Evolutionary conservation across 257 asterid species (phyloP).

Genomic region (Datura wrightii): DNA sequence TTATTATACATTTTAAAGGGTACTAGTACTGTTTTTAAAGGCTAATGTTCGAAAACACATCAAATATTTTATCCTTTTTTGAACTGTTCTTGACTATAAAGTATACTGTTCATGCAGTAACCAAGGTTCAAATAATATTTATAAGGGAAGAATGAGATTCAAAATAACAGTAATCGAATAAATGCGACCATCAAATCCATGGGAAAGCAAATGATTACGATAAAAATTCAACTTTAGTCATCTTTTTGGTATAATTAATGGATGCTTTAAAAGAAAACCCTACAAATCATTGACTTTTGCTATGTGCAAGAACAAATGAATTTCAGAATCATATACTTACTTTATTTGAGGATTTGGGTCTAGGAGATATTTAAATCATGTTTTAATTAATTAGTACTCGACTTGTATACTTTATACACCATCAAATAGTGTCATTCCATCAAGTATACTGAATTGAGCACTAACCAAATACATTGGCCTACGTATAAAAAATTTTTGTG

Average conservation of each 20-base stretch:
- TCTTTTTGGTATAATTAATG: constrained; percentile 18
- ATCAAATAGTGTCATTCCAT: too few relatives aligned
- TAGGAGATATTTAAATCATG: neutral
- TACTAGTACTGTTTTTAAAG: neutral
- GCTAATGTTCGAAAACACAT: neutral
- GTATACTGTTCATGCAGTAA: neutral
- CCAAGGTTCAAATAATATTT: neutral
- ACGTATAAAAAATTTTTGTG: neutral
- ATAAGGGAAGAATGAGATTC: neutral
- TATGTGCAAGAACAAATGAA: neutral
- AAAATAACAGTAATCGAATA: constrained; percentile 26
- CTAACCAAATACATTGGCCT: neutral
- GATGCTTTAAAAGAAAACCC: neutral
- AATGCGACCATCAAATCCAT: constrained; percentile 21
- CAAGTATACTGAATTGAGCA: too few relatives aligned
- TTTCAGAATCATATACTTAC: neutral
- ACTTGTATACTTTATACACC: too few relatives aligned
- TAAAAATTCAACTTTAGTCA: constrained; percentile 7
- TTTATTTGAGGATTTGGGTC: neutral
- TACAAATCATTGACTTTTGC: neutral
- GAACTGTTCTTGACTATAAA: neutral
- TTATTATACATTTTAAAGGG: neutral
- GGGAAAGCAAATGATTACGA: neutral
- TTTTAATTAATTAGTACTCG: neutral
- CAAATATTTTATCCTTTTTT: neutral